These are phyloP conservation scores for Cyberlindnera maclurae DNA, from an alignment of 805 yeast genomes.

Conservation along the genomic window DNA sequence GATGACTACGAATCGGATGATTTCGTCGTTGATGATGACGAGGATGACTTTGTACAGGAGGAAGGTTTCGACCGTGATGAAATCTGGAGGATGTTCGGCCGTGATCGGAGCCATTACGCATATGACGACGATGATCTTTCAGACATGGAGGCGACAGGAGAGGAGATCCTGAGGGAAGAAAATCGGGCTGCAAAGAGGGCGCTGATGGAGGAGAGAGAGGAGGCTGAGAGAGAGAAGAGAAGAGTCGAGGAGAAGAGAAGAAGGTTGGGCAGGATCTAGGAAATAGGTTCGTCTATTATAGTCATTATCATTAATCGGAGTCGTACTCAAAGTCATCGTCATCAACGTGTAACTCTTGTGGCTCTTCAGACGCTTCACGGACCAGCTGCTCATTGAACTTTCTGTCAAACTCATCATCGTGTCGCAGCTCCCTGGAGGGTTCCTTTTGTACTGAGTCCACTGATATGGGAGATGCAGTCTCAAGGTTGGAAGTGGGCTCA, in stretches of 20 bases:
- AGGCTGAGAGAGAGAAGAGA: conserved; percentile 51
- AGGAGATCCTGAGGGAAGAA: conserved; percentile 83
- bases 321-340: conserved; percentile 37
- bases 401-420: conserved; percentile 16
- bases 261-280: conserved; percentile 20
- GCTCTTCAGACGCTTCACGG: conserved; percentile 5
- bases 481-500: too few relatives aligned
- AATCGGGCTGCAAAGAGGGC: conserved; percentile 61
- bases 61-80: conserved; percentile 73
- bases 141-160: conserved; percentile 93
- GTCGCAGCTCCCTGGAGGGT: too few relatives aligned
- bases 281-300: neutral
- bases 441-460: too few relatives aligned
- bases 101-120: conserved; percentile 38
- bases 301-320: conserved; percentile 17
- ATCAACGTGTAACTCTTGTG: conserved; percentile 6
- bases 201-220: conserved; percentile 66
- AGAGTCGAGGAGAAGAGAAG: conserved; percentile 43
- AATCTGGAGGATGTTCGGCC: conserved; percentile 83
- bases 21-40: conserved; percentile 50
- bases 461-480: too few relatives aligned
- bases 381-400: conserved; percentile 9
- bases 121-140: conserved; percentile 42
- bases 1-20: conserved; percentile 27
- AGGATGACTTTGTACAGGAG: conserved; percentile 17